Evolutionary conservation across 768 basidiomycete genomes (phyloP).

Genomic region (Amanita fuliginea): DNA sequence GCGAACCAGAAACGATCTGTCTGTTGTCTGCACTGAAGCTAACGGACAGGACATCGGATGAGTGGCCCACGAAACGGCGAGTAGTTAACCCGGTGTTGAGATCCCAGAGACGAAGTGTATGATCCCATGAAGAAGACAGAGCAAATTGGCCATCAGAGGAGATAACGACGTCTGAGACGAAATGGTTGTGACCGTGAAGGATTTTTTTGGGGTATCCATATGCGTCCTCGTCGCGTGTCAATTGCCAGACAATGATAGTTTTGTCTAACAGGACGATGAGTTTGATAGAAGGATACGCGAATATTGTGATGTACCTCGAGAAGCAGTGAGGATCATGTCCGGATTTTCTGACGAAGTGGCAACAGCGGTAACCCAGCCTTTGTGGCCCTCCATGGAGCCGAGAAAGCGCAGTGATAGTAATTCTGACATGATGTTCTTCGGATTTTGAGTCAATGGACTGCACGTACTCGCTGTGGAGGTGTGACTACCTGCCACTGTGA

Average conservation of each 20-base stretch:
- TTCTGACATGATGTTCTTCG: conserved; percentile 56
- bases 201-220: conserved; percentile 98
- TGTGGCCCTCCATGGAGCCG: conserved; percentile 87
- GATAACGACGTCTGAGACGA: conserved; percentile 97
- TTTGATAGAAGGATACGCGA: conserved; percentile 13
- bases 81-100: conserved; percentile 96
- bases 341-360: conserved; percentile 98
- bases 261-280: conserved; percentile 59
- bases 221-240: conserved; percentile 84
- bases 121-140: conserved; percentile 98
- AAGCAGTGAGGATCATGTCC: conserved; percentile 97
- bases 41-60: conserved; percentile 94
- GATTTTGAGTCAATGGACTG: conserved; percentile 10
- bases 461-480: conserved; percentile 3
- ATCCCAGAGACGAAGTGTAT: conserved; percentile 99
- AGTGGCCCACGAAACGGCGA: conserved; percentile 96
- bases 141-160: conserved; percentile 99
- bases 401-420: conserved; percentile 83
- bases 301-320: conserved; percentile 58
- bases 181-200: conserved; percentile 98
- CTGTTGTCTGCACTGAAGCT: conserved; percentile 99
- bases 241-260: conserved; percentile 98
- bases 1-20: conserved; percentile 97
- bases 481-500: conserved; percentile 58
- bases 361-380: conserved; percentile 97